Evolutionary conservation across 495 filamentous ascomycete genomes (phyloP).

Genomic region (Bathelium albidoporum): DNA sequence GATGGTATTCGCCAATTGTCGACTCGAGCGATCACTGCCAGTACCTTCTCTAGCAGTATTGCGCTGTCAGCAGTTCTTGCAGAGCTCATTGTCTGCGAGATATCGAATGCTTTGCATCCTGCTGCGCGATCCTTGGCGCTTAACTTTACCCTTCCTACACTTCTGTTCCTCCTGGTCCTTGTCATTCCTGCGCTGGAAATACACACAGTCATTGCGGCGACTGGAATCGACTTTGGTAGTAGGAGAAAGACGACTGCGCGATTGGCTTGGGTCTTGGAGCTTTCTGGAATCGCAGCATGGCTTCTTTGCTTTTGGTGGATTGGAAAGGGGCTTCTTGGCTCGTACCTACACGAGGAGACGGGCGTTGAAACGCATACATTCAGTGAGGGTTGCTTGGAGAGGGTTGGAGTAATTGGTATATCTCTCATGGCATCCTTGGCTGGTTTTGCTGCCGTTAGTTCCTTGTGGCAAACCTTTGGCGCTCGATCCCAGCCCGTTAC

Average conservation of each 20-base stretch:
- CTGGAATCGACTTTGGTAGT: constrained; percentile 46
- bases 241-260: constrained; percentile 38
- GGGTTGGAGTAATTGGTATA: constrained; percentile 72
- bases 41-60: constrained; percentile 60
- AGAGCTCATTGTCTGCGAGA: constrained; percentile 68
- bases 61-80: constrained; percentile 63
- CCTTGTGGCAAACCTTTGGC: constrained; percentile 70
- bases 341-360: constrained; percentile 28
- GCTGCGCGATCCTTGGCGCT: constrained; percentile 51
- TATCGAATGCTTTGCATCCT: constrained; percentile 57
- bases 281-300: constrained; percentile 49
- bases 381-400: constrained; percentile 62
- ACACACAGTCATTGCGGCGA: constrained; percentile 50
- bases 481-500: constrained; percentile 40
- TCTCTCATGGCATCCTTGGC: constrained; percentile 72
- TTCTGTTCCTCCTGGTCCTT: constrained; percentile 56
- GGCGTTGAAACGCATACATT: constrained; percentile 34
- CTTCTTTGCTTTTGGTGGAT: constrained; percentile 63
- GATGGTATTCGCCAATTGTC: constrained; percentile 14
- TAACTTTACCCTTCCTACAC: constrained; percentile 50
- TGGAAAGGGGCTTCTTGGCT: constrained; percentile 52
- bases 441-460: constrained; percentile 71
- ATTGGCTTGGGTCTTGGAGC: constrained; percentile 49
- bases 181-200: constrained; percentile 64
- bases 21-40: constrained; percentile 38